A percentile compares a stretch with the other conserved stretches of the same genome.
phyloP scores from a whole-genome alignment of 2,329 filamentous ascomycete genomes.

The Pseudogymnoascus sp. region DNA sequence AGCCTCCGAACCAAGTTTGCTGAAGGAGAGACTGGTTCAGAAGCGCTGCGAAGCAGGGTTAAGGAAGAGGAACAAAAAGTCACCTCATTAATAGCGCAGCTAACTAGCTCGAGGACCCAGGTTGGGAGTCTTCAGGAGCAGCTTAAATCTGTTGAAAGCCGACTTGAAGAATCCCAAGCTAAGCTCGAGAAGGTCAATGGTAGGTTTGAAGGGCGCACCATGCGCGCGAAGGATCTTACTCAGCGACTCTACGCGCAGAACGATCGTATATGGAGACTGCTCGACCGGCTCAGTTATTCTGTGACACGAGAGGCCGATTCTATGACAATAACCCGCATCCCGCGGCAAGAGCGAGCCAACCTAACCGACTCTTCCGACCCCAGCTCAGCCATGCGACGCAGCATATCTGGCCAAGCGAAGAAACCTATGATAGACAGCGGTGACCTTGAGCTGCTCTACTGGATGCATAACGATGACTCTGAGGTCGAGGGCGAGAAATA shows the following conservation, averaged over 20 bases:
- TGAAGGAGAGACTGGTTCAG: slow-evolving; percentile 76
- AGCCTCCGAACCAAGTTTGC: slow-evolving; percentile 63
- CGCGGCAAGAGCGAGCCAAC: slow-evolving; percentile 53
- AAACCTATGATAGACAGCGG: slow-evolving; percentile 51
- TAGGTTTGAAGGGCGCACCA: slow-evolving; percentile 61
- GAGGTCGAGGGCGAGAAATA: slow-evolving; percentile 67
- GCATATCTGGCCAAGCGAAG: slow-evolving; percentile 41
- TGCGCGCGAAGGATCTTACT: slow-evolving; percentile 73
- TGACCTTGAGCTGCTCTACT: slow-evolving; percentile 70
- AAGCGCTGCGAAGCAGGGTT: slow-evolving; percentile 65
- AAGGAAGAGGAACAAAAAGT: slow-evolving; percentile 69
- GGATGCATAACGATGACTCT: slow-evolving; percentile 63
- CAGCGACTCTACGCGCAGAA: slow-evolving; percentile 77
- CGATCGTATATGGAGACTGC: slow-evolving; percentile 70
- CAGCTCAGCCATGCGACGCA: slow-evolving; percentile 42
- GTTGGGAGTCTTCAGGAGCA: slow-evolving; percentile 70
- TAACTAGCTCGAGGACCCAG: slow-evolving; percentile 69
- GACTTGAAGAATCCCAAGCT: slow-evolving; percentile 46
- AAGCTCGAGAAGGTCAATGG: slow-evolving; percentile 43
- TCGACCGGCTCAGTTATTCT: slow-evolving; percentile 81
- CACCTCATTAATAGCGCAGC: slow-evolving; percentile 56
- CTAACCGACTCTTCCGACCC: slow-evolving; percentile 52
- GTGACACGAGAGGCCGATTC: slow-evolving; percentile 64
- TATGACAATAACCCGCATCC: slow-evolving; percentile 68
- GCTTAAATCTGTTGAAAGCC: slow-evolving; percentile 59